Conservation (phyloP, 768 basidiomycete species). For the Leucocoprinus leucothites region DNA sequence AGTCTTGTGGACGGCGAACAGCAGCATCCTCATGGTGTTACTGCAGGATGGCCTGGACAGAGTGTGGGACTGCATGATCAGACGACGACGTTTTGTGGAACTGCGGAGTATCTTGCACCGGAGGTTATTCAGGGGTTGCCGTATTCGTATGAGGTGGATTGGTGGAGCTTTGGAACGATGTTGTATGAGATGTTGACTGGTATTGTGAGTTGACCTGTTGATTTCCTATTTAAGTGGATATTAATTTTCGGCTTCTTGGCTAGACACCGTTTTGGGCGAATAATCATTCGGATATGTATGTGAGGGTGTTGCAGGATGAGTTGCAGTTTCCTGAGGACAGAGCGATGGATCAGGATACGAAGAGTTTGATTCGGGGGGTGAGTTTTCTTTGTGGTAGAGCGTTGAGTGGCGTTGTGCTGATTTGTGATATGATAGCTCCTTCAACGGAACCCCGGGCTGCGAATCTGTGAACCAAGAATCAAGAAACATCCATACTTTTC, state of each 20-base stretch:
- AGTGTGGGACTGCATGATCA: conserved; percentile 51
- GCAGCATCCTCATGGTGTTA: conserved; percentile 37
- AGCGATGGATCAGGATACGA: conserved; percentile 93
- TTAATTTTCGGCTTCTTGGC: conserved; percentile 15
- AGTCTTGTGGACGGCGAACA: conserved; percentile 10
- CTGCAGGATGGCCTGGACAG: conserved; percentile 60
- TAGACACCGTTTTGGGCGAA: conserved; percentile 93
- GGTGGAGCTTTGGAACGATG: conserved; percentile 99
- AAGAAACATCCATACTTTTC: conserved; percentile 95
- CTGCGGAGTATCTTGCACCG: conserved; percentile 95
- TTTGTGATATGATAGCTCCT: conserved; percentile 55
- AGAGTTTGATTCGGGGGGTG: conserved; percentile 92
- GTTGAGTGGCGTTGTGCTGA: conserved; percentile 14
- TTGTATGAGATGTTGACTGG: conserved; percentile 96
- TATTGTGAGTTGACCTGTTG: conserved; percentile 66
- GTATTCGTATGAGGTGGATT: conserved; percentile 94
- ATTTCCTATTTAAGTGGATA: conserved; percentile 7
- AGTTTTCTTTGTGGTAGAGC: conserved; percentile 25
- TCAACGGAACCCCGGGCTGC: conserved; percentile 86
- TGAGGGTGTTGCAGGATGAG: conserved; percentile 87
- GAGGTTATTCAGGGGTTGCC: conserved; percentile 91
- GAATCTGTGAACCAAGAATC: conserved; percentile 91
- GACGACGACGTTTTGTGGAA: conserved; percentile 90
- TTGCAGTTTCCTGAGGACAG: conserved; percentile 86
- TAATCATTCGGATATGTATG: conserved; percentile 95